Conservation (phyloP, 2,329 filamentous ascomycete species). For the Stachybotrys elegans region DNA sequence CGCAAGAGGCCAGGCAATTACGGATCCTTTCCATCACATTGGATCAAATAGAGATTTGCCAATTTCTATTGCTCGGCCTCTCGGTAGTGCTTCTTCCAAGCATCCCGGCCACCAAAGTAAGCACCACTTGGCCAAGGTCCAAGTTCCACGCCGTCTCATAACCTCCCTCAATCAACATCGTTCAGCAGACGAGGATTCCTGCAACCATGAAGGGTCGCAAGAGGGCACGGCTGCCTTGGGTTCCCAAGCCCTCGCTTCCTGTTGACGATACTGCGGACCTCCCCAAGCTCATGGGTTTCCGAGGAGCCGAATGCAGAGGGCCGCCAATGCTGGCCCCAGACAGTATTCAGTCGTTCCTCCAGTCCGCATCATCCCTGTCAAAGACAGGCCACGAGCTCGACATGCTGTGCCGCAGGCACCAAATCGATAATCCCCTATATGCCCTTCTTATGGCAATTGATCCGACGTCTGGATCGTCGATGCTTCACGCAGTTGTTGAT, state of each 20-base stretch:
- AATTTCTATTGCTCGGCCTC: no score
- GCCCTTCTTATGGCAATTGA: slow-evolving; percentile 1
- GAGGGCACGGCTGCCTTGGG: not conserved
- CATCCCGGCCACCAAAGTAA: no score
- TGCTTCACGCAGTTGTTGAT: not conserved
- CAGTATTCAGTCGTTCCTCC: not conserved
- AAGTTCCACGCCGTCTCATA: no score
- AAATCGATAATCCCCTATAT: not conserved
- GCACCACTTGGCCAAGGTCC: no score
- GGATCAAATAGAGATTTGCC: no score
- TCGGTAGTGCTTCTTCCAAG: no score
- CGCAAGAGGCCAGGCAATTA: no score
- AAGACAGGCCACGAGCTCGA: not conserved
- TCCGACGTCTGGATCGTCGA: not conserved
- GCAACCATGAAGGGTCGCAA: no score
- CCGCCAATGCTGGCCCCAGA: not conserved
- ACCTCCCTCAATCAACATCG: no score
- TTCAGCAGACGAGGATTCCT: no score
- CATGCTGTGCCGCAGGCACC: no score
- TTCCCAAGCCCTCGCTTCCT: not conserved
- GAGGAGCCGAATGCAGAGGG: not conserved
- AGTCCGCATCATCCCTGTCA: not conserved
- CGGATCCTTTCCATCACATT: no score
- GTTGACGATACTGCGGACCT: not conserved
- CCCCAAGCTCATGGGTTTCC: not conserved